A percentile compares a stretch with the other conserved stretches of the same genome.
Evolutionary conservation across 164 flowering plant genomes (phyloP).

Genomic region (Vitis riparia): DNA sequence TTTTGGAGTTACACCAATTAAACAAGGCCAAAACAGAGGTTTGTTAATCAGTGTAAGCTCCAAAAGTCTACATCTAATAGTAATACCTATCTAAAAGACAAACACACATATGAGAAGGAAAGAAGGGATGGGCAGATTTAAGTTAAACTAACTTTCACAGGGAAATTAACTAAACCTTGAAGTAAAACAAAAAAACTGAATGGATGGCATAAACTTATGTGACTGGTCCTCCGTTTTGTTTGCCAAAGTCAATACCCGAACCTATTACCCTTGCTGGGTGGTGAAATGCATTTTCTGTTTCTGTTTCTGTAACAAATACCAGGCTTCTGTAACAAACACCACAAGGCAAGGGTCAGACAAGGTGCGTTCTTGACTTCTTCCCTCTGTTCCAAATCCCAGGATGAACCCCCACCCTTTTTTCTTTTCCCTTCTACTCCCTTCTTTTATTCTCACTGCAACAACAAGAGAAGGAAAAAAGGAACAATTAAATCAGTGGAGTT

Average conservation of each 20-base stretch:
- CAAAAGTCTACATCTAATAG: not conserved
- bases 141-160: not conserved
- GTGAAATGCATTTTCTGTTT: conserved; percentile 14
- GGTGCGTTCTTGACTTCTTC: conserved; percentile 98
- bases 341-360: conserved; percentile 41
- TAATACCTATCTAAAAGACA: not conserved
- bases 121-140: not conserved
- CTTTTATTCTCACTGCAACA: conserved; percentile 6
- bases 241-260: conserved; percentile 91
- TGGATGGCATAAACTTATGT: not conserved
- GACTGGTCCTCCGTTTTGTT: not conserved
- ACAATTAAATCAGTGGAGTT: too few relatives aligned
- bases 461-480: not conserved
- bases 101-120: not conserved
- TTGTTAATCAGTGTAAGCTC: not conserved
- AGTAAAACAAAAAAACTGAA: not conserved
- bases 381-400: conserved; percentile 1
- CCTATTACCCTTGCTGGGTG: conserved; percentile 56
- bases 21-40: not conserved
- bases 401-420: conserved; percentile 5
- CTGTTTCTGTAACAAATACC: conserved; percentile 19
- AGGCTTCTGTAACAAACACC: conserved; percentile 22
- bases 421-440: not conserved
- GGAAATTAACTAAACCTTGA: not conserved
- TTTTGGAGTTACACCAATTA: not conserved